phyloP scores from a whole-genome alignment of 2,329 filamentous ascomycete species.

The Thermochaetoides dissita region DNA sequence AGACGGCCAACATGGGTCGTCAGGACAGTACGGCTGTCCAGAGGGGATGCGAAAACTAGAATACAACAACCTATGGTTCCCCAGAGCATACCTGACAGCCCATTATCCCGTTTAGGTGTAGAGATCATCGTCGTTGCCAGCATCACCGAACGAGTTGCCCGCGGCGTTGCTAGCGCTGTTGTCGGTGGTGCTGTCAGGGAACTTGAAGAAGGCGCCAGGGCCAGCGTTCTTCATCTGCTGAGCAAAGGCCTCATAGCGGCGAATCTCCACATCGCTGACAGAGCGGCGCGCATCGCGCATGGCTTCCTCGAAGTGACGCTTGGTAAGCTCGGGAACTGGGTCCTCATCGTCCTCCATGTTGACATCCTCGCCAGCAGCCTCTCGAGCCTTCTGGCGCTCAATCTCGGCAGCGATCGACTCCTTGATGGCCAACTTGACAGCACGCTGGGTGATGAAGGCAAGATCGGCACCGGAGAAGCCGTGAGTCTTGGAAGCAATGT shows the following conservation, averaged over 20 bases:
- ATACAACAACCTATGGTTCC: conserved; percentile 24
- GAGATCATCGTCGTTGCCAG: conserved; percentile 88
- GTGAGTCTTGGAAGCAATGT: conserved; percentile 92
- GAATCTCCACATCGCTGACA: conserved; percentile 92
- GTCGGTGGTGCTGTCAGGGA: conserved; percentile 60
- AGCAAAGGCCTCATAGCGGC: conserved; percentile 94
- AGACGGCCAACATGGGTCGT: background rate
- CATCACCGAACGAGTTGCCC: conserved; percentile 61
- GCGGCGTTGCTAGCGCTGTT: conserved; percentile 51
- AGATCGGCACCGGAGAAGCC: conserved; percentile 99
- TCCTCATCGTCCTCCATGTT: conserved; percentile 88
- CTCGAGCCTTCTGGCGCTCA: conserved; percentile 75
- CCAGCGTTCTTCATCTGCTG: conserved; percentile 99
- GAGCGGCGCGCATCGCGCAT: conserved; percentile 91
- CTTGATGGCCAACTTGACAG: conserved; percentile 99
- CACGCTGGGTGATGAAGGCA: conserved; percentile 96
- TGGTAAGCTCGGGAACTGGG: conserved; percentile 88
- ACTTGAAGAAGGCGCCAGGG: conserved; percentile 95
- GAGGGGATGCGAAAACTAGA: conserved; percentile 26
- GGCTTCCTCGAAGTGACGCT: conserved; percentile 94
- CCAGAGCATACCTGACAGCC: background rate
- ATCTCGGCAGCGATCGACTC: conserved; percentile 83
- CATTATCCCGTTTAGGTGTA: conserved; percentile 57
- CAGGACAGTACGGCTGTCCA: no score
- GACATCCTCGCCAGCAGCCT: conserved; percentile 66